These are phyloP conservation scores for Penicillium expansum DNA, from an alignment of 2,329 filamentous ascomycete species.

Conservation along the genomic window DNA sequence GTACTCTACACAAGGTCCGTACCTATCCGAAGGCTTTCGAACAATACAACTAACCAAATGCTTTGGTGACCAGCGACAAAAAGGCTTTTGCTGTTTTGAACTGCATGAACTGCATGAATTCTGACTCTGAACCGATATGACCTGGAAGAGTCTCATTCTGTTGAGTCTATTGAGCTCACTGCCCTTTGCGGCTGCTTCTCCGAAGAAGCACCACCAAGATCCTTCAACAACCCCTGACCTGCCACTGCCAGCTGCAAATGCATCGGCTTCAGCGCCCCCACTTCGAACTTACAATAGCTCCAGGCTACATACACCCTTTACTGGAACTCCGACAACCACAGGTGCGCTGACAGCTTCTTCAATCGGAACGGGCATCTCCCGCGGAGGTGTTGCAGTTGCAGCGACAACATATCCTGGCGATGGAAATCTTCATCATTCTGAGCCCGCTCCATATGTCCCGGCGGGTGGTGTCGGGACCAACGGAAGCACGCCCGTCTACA, in stretches of 20 bases:
- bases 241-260: neutral
- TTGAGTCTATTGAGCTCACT: conserved; percentile 19
- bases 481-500: conserved; percentile 71
- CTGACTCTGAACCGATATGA: conserved; percentile 7
- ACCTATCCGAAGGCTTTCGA: neutral
- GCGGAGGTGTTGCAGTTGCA: conserved; percentile 57
- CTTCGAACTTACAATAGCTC: conserved; percentile 49
- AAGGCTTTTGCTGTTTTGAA: neutral
- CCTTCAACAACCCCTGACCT: neutral
- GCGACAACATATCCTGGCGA: conserved; percentile 70
- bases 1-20: neutral
- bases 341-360: conserved; percentile 59
- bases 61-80: neutral
- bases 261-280: conserved; percentile 27
- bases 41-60: neutral
- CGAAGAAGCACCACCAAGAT: conserved; percentile 3
- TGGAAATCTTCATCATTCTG: conserved; percentile 63
- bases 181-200: conserved; percentile 18
- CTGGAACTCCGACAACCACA: conserved; percentile 64
- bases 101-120: neutral
- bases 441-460: conserved; percentile 71
- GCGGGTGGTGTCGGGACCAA: conserved; percentile 74
- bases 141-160: conserved; percentile 13
- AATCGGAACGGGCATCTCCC: conserved; percentile 57
- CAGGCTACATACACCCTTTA: conserved; percentile 67